These are phyloP conservation scores for Neurospora pannonica DNA, from an alignment of 495 filamentous ascomycete species.

Conservation along the genomic window DNA sequence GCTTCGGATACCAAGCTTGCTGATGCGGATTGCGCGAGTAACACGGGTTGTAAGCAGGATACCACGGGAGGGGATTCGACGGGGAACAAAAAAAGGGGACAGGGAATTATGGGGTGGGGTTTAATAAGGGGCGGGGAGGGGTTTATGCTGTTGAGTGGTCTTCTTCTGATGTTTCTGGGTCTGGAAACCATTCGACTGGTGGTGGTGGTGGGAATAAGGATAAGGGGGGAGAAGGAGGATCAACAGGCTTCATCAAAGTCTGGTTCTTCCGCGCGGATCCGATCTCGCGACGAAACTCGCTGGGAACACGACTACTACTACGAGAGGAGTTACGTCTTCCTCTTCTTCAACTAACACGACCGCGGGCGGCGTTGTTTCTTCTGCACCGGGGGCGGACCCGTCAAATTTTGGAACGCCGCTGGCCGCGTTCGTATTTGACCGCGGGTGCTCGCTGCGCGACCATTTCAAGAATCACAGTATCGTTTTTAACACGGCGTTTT, in stretches of 20 bases:
- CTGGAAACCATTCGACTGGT: background rate
- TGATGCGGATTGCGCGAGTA: conserved; percentile 36
- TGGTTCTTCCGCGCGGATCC: conserved; percentile 64
- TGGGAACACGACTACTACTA: conserved; percentile 25
- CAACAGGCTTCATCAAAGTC: conserved; percentile 47
- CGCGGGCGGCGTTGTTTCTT: conserved; percentile 16
- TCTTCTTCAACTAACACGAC: background rate
- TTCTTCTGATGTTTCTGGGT: background rate
- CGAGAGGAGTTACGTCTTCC: background rate
- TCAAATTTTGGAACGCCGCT: conserved; percentile 57
- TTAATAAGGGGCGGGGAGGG: conserved; percentile 67
- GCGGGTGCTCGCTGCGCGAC: conserved; percentile 51
- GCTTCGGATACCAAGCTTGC: conserved; percentile 39
- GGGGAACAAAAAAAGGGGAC: conserved; percentile 10
- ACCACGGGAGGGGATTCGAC: conserved; percentile 24
- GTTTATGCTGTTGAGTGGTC: conserved; percentile 70
- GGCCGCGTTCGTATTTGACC: conserved; percentile 49
- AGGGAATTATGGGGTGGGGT: conserved; percentile 53
- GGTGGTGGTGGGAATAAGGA: background rate
- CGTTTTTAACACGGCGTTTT: conserved; percentile 77
- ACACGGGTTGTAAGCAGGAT: conserved; percentile 38
- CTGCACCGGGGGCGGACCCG: conserved; percentile 44
- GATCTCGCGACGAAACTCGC: conserved; percentile 37
- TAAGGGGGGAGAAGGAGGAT: background rate
- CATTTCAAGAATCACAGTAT: conserved; percentile 66